Evolutionary conservation across 1,284 basidiomycete genomes (phyloP).

Genomic region (Cystobasidiaceae sp.): DNA sequence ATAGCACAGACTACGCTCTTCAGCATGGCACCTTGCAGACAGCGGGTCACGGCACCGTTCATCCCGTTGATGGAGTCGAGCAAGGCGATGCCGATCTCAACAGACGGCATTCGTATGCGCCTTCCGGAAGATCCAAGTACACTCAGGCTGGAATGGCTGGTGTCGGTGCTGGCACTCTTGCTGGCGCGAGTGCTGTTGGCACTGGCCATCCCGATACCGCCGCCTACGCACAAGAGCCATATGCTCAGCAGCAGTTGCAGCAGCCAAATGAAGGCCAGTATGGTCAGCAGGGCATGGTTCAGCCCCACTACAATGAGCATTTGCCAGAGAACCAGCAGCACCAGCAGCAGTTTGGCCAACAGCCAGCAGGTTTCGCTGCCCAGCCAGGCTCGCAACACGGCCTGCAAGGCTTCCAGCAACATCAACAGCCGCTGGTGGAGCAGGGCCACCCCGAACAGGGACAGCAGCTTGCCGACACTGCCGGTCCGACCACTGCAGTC

Average conservation of each 20-base stretch:
- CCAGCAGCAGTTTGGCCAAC: slow-evolving; percentile 2
- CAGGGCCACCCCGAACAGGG: not conserved
- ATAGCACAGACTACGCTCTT: too few relatives aligned
- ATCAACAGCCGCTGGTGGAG: not conserved
- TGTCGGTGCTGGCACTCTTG: slow-evolving; percentile 7
- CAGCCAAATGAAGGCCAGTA: too few relatives aligned
- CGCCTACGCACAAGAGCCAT: slow-evolving; percentile 3
- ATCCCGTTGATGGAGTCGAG: slow-evolving; percentile 5
- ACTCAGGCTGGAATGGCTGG: slow-evolving; percentile 19
- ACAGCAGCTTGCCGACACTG: not conserved
- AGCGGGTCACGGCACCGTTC: not conserved
- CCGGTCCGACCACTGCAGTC: not conserved
- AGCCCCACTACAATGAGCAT: too few relatives aligned
- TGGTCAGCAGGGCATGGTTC: too few relatives aligned
- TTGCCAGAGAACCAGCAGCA: too few relatives aligned
- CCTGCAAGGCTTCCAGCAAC: not conserved
- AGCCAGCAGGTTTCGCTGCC: not conserved
- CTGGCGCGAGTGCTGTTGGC: slow-evolving; percentile 6
- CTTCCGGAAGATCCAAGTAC: not conserved
- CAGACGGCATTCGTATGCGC: not conserved
- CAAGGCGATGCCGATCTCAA: not conserved
- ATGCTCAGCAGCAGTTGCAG: slow-evolving; percentile 8
- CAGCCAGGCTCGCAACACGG: not conserved
- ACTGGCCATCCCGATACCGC: not conserved
- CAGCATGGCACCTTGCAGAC: too few relatives aligned